Base-by-base conservation (phyloP, 2,329 filamentous ascomycete genomes). In the Talaromyces verruculosus region DNA sequence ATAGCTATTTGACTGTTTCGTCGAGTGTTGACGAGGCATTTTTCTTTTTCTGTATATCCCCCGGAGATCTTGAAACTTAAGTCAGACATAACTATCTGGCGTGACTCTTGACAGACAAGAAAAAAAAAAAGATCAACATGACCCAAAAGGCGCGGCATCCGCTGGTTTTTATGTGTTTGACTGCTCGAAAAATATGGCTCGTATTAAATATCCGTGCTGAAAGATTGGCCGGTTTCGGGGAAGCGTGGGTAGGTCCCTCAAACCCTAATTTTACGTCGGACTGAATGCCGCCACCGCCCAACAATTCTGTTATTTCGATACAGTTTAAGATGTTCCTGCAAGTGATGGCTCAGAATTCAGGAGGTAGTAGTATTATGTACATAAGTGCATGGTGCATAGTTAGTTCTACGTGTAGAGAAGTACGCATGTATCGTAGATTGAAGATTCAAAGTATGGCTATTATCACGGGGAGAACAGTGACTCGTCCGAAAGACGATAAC, bases 191-290 rank as follows among this genome's bases (percentile, higher is more conserved):
- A 35, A 37, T 17, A 28, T 19, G 33, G 35, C 45, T 53, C 17
- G 47, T 55, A 55, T 63, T 63, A 55, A 39, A 33, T 53, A 62
- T 64, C 39, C 10, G 62, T 28, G 62, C 28, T 53, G 19, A 43
- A 30, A 41, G 62, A 64, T 64, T 64, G 62, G 62, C 62, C 62
- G 62, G 37, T 64, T 43, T 57, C 62, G 62, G 61, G 49, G 17
- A 30, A 35, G 51, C 30, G 51, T 55, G 51, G 51, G 30, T 55
- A 55, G 51, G 33, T 7, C 53, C 33, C 19, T 57, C 53, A 57
- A 57, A 57, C 33, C 53, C 53, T 57, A 57, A 57, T 37, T 22
- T 37, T 55, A 55, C 11, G 33, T 57, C 33, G 53, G 30, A 22
- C 53, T 37, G 33, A 8, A 39, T 22, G n/a, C 53, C 53, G 53